Percentiles rank a stretch among this genome's conserved stretches.
These are phyloP conservation scores for Danielia oregonensis DNA, from an alignment of 805 yeast species.

Conservation along the genomic window DNA sequence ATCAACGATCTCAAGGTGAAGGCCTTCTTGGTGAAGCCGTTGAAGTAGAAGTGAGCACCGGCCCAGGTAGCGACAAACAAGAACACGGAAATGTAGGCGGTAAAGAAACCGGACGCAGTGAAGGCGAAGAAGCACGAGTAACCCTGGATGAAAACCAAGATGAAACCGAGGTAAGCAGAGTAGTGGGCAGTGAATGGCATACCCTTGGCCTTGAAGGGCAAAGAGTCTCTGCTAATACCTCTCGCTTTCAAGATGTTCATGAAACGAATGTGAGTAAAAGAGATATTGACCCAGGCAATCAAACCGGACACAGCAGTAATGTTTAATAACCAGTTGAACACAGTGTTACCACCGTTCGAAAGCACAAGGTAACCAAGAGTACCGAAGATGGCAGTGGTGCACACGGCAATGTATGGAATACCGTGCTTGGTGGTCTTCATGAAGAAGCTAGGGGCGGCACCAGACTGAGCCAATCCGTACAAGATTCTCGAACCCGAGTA, in stretches of 20 bases:
- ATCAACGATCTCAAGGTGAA: constrained; percentile 37
- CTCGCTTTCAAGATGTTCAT: constrained; percentile 61
- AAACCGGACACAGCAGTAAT: constrained; percentile 77
- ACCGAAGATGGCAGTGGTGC: constrained; percentile 55
- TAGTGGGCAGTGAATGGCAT: constrained; percentile 65
- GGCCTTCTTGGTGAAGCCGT: constrained; percentile 32
- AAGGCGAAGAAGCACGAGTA: constrained; percentile 58
- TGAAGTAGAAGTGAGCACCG: constrained; percentile 50
- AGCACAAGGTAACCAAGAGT: constrained; percentile 58
- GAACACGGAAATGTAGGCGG: constrained; percentile 67
- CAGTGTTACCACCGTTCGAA: constrained; percentile 50
- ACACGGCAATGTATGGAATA: constrained; percentile 6
- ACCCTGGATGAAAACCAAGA: constrained; percentile 71
- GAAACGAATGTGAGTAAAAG: constrained; percentile 63
- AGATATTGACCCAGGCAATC: constrained; percentile 67
- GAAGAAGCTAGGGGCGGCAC: constrained; percentile 55
- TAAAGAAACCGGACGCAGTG: constrained; percentile 56
- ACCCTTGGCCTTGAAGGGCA: constrained; percentile 71
- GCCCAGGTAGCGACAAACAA: constrained; percentile 55
- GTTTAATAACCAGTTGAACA: constrained; percentile 69
- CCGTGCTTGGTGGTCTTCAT: constrained; percentile 39
- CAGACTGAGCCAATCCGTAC: constrained; percentile 59
- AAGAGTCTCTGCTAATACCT: constrained; percentile 60
- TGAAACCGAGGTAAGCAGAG: constrained; percentile 48
- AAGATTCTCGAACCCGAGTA: constrained; percentile 69